A percentile compares a stretch with the other conserved stretches of the same genome.
phyloP scores from a whole-genome alignment of 768 basidiomycete genomes.

The Neoboletus magnificus region DNA sequence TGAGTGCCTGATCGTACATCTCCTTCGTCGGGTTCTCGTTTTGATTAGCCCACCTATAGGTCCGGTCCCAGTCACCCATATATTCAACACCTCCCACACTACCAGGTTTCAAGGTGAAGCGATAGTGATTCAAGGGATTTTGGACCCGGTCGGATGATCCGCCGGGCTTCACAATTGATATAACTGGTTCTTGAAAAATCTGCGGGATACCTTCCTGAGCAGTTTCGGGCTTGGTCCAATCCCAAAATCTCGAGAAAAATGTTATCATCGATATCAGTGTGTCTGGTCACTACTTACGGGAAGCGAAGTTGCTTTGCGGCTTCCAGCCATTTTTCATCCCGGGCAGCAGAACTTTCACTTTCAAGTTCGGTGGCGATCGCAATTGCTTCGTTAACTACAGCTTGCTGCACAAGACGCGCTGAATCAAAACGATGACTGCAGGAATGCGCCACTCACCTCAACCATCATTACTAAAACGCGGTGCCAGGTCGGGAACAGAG shows the following conservation, averaged over 20 bases:
- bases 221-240: constrained; percentile 10
- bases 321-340: constrained; percentile 8
- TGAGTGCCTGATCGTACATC: constrained; percentile 6
- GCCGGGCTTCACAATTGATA: background rate
- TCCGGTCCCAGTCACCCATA: constrained; percentile 8
- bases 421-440: too few species aligned
- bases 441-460: constrained; percentile 4
- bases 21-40: constrained; percentile 2
- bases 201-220: constrained; percentile 3
- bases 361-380: constrained; percentile 9
- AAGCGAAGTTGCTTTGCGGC: constrained; percentile 13
- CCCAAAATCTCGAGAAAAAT: constrained; percentile 14
- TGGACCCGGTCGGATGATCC: background rate
- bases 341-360: background rate
- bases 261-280: background rate
- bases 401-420: constrained; percentile 8
- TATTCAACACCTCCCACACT: background rate
- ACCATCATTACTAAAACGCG: constrained; percentile 11
- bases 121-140: constrained; percentile 18
- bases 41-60: constrained; percentile 14
- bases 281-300: constrained; percentile 9
- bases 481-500: constrained; percentile 23
- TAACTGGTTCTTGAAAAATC: background rate
- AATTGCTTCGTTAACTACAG: constrained; percentile 14
- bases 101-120: constrained; percentile 3